Base-by-base conservation (phyloP, 495 filamentous ascomycete genomes). In the Parathielavia hyrcaniae region DNA sequence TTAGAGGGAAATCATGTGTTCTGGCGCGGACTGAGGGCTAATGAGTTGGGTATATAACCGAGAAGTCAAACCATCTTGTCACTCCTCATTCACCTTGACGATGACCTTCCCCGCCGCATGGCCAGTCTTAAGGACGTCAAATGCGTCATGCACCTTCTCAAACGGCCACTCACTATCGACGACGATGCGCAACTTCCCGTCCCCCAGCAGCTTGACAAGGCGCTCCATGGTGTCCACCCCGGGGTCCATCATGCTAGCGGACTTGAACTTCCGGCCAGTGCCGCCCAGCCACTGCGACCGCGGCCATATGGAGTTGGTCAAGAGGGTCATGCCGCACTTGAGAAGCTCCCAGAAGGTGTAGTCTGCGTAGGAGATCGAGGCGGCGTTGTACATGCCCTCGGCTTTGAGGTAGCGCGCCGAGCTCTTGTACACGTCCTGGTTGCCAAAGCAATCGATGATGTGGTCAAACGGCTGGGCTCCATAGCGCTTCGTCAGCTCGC, bases 31-130 rank as follows among this genome's bases (percentile, higher is more conserved):
- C 46, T 17, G 20, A 48, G 23, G 30, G 17, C 36, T 10, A 40
- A 11, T 8, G n/a, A 46, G 39, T 19, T 38, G 36, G 22, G 34
- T 20, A 23, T 53, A 39, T 51, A 14, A 30, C 2, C 22, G 2
- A 35, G 19, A 54, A 39, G 17, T 8, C 30, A 17, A 17, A 47
- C 22, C n/a, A n/a, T 35, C 48, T 16, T 14, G 12, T 50, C 59
- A 51, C 13, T 60, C 58, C 13, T 56, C 65, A 26, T 50, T 53
- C 10, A 70, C 61, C 54, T 53, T 61, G 36, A 70, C 44, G 23
- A 70, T 20, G 13, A 74, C 59, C 64, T 74, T 73, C 4, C 70
- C 70, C 35, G 58, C 61, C 4, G 72, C 67, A 41, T 64, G 61
- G 8, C 65, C 59, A 19, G 59, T 61, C 22, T 58, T 23, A 50